Evolutionary conservation across 2,329 filamentous ascomycete genomes (phyloP).

Genomic region (Penicillium janthinellum): DNA sequence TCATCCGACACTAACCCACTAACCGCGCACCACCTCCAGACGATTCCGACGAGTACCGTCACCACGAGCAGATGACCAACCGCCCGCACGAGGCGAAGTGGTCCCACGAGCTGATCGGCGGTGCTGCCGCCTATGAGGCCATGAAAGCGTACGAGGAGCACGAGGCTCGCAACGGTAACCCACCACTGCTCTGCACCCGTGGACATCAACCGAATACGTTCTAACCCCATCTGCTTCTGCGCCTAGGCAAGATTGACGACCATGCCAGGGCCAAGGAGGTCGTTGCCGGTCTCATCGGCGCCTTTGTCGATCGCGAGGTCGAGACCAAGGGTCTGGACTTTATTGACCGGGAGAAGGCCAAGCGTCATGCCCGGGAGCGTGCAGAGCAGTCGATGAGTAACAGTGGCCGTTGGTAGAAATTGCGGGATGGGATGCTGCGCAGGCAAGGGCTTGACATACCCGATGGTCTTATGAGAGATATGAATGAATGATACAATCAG

Average conservation of each 20-base stretch:
- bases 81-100: conserved; percentile 60
- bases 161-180: conserved; percentile 66
- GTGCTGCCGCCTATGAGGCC: conserved; percentile 75
- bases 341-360: conserved; percentile 61
- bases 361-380: conserved; percentile 53
- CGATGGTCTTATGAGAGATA: too few species aligned
- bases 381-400: conserved; percentile 7
- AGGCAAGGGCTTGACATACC: too few species aligned
- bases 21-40: conserved; percentile 10
- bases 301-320: conserved; percentile 73
- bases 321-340: conserved; percentile 67
- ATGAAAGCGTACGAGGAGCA: conserved; percentile 78
- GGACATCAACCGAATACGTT: too few species aligned
- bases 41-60: conserved; percentile 54
- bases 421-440: not conserved
- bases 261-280: conserved; percentile 78
- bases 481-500: too few species aligned
- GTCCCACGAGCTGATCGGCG: conserved; percentile 73
- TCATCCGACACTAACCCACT: conserved; percentile 34
- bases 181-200: not conserved
- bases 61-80: conserved; percentile 35
- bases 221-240: not conserved
- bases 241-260: conserved; percentile 64
- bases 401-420: conserved; percentile 16
- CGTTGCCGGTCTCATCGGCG: conserved; percentile 72